Percentiles rank a stretch among this genome's conserved stretches.
These are phyloP conservation scores for Torulaspora microellipsoides DNA, from an alignment of 805 yeast genomes.

Conservation along the genomic window DNA sequence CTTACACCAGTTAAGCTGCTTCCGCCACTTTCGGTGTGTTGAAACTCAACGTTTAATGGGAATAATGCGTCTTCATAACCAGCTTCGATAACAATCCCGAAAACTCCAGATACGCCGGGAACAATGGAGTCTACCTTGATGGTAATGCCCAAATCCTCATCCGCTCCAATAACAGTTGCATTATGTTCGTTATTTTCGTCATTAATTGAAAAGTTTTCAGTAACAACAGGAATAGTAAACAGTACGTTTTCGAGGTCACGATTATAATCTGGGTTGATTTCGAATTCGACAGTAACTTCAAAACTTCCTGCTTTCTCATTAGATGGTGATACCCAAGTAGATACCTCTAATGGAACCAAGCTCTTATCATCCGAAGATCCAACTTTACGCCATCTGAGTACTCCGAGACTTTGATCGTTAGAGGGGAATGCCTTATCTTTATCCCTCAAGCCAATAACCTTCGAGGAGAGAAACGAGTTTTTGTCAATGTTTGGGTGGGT, in stretches of 20 bases:
- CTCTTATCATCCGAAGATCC: constrained; percentile 55
- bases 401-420: constrained; percentile 85
- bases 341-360: constrained; percentile 62
- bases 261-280: constrained; percentile 47
- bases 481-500: constrained; percentile 97
- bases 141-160: constrained; percentile 60
- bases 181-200: constrained; percentile 46
- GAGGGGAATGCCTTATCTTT: constrained; percentile 78
- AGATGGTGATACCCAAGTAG: constrained; percentile 76
- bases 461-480: constrained; percentile 51
- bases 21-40: constrained; percentile 42
- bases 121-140: constrained; percentile 57
- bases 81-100: constrained; percentile 73
- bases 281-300: constrained; percentile 86
- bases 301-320: constrained; percentile 51
- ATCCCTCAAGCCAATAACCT: constrained; percentile 71
- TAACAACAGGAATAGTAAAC: constrained; percentile 61
- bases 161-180: constrained; percentile 51
- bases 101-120: constrained; percentile 58
- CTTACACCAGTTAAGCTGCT: constrained; percentile 55
- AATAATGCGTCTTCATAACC: constrained; percentile 77
- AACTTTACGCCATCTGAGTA: constrained; percentile 83
- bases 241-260: constrained; percentile 47
- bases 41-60: constrained; percentile 77
- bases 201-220: constrained; percentile 49